Conservation (phyloP, 257 asterid genomes). For the Jaltomata sinuosa region DNA sequence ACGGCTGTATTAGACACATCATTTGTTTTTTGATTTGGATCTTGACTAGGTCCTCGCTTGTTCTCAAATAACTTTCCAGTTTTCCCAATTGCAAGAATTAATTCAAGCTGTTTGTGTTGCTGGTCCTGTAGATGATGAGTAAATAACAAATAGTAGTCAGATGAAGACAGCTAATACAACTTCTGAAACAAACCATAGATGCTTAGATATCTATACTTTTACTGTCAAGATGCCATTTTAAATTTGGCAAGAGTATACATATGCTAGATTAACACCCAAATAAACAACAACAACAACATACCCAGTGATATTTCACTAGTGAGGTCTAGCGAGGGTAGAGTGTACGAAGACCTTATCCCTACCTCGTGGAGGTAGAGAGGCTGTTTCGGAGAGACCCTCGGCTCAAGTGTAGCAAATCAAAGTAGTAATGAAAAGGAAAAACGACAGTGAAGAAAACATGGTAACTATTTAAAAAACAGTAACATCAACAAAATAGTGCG, state of each 20-base stretch:
- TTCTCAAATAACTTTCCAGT: conserved; percentile 27
- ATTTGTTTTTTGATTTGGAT: not conserved
- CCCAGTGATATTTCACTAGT: not conserved
- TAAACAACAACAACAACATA: not conserved
- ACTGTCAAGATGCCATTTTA: not conserved
- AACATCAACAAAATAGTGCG: not conserved
- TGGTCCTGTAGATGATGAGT: conserved; percentile 46
- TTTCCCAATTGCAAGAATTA: conserved; percentile 50
- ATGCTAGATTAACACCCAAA: not conserved
- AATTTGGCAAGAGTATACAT: not conserved
- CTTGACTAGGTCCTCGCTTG: conserved; percentile 6
- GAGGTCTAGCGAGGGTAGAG: not conserved
- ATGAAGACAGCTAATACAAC: not conserved
- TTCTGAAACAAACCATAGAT: not conserved
- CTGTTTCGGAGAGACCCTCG: not conserved
- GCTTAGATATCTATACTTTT: not conserved
- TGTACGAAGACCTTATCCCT: not conserved
- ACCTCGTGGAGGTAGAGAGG: not conserved
- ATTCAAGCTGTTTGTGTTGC: conserved; percentile 71
- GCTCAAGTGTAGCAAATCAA: not conserved
- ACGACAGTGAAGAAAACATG: not conserved
- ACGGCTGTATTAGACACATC: conserved; percentile 7
- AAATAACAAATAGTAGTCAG: not conserved
- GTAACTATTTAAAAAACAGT: not conserved
- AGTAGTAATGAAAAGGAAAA: not conserved